These are phyloP conservation scores for Schizonepeta tenuifolia DNA, from an alignment of 257 asterid species.

Conservation along the genomic window DNA sequence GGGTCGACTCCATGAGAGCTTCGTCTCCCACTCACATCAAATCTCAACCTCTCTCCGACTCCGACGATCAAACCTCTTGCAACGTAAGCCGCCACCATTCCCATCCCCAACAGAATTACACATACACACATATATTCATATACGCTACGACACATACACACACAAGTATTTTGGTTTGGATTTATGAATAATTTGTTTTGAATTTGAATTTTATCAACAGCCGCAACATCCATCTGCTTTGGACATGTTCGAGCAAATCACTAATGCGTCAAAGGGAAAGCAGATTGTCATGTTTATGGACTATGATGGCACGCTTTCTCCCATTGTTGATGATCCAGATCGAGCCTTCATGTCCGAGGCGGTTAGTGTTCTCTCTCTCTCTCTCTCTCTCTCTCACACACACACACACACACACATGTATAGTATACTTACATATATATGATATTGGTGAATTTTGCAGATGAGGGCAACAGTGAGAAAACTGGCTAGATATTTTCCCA, in stretches of 20 bases:
- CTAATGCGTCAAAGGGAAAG: conserved; percentile 80
- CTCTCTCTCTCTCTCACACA: too few relatives aligned
- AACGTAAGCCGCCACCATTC: conserved; percentile 43
- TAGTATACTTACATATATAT: too few relatives aligned
- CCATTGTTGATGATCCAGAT: conserved; percentile 93
- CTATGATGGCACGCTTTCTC: conserved; percentile 96
- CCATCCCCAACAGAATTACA: neutral
- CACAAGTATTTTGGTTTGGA: neutral
- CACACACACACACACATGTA: neutral
- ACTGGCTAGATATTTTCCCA: conserved; percentile 71
- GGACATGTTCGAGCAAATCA: conserved; percentile 83
- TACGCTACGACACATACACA: neutral
- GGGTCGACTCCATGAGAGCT: conserved; percentile 97
- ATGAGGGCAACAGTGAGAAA: conserved; percentile 85
- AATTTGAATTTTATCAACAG: conserved; percentile 25
- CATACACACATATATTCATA: neutral
- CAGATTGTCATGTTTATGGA: conserved; percentile 93
- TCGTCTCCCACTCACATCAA: conserved; percentile 86
- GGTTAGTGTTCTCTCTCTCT: conserved; percentile 45
- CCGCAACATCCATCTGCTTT: conserved; percentile 80
- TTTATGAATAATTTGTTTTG: too few relatives aligned
- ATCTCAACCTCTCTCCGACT: conserved; percentile 42
- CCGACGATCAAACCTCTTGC: conserved; percentile 64
- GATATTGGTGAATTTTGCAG: conserved; percentile 35
- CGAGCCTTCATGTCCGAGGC: conserved; percentile 89